Base-by-base conservation (phyloP, 164 flowering plant species). In the Stephania cephalantha region DNA sequence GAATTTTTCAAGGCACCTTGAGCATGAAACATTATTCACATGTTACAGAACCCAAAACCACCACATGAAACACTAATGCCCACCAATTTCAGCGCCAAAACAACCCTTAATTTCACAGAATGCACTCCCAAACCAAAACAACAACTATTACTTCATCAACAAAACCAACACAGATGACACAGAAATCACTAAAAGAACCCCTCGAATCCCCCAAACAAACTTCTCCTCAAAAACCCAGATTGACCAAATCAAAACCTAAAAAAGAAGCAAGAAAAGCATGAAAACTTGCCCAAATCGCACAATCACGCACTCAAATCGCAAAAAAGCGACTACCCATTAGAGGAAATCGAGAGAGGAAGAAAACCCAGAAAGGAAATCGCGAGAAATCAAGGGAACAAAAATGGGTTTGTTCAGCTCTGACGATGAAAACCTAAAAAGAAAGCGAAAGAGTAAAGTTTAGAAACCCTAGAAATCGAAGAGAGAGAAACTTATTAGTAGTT, bases 1-100 rank as follows among this genome's bases (percentile, higher is more conserved):
- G 79, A 80, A 63, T 85, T 81, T 69, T 85, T 90, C 35, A 84
- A 74, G 84, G 86, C 64, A 74, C 87, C 91, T 86, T 88, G 91
- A 73, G 79, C 72, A 75, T 85, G 83, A 80, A 82, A 86, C 95
- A 90, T 90, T 78, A 65, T 85, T 73, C 68, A 78, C 18, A 77
- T 73, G 79, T 78, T 69, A 73, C 77, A 78, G 44, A 25, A 67
- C 53, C 65, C 58, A 69, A 69, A 35, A 15, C 46, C 71, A 7
- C 45, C 71, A 42, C 71, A 69, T 35, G 30, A 22, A 52, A n/a
- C 71, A 8, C 13, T 29, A 25, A 76, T 58, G 22, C 48, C 42
- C 45, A 7, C 69, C 48, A 65, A 70, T 65, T 61, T 52, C 1
- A 65, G 44, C 72, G 6, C 50, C 31, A 18, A 70, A 46, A 58